A percentile compares a stretch with the other conserved stretches of the same genome.
phyloP scores from a whole-genome alignment of 1,139 yeast species.

The Pneumocystis murina region DNA sequence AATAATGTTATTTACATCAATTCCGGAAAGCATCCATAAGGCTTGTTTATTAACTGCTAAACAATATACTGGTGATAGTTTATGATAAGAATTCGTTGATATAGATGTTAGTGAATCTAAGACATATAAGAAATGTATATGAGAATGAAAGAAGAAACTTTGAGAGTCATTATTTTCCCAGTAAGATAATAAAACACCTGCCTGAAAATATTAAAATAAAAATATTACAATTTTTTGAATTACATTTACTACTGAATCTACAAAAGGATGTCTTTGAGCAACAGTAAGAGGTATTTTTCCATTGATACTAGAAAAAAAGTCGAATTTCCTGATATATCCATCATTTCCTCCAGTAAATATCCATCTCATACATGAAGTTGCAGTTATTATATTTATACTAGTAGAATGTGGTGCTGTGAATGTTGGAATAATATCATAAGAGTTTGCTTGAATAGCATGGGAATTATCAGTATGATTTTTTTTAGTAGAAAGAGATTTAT shows the following conservation, averaged over 20 bases:
- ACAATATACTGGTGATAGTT: slow-evolving; percentile 69
- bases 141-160: not conserved
- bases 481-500: slow-evolving; percentile 1
- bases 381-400: slow-evolving; percentile 53
- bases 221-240: not conserved
- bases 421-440: slow-evolving; percentile 30
- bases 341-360: slow-evolving; percentile 92
- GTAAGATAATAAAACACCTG: slow-evolving; percentile 69
- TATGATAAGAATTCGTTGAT: slow-evolving; percentile 15
- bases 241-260: slow-evolving; percentile 58
- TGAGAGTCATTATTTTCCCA: slow-evolving; percentile 63
- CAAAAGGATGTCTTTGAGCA: slow-evolving; percentile 78
- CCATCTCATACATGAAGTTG: slow-evolving; percentile 75
- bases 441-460: slow-evolving; percentile 2
- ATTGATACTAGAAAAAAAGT: slow-evolving; percentile 68
- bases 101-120: slow-evolving; percentile 19
- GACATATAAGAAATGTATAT: not conserved
- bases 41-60: slow-evolving; percentile 73
- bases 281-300: slow-evolving; percentile 85
- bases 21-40: slow-evolving; percentile 72
- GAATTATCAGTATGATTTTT: not conserved
- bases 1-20: slow-evolving; percentile 26
- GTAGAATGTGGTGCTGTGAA: slow-evolving; percentile 30
- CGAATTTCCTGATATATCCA: slow-evolving; percentile 82
- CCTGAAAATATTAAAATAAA: slow-evolving; percentile 24